A percentile compares a stretch with the other conserved stretches of the same genome.
These are phyloP conservation scores for Chlorella sorokiniana DNA, from an alignment of 139 green algal species.

Conservation along the genomic window DNA sequence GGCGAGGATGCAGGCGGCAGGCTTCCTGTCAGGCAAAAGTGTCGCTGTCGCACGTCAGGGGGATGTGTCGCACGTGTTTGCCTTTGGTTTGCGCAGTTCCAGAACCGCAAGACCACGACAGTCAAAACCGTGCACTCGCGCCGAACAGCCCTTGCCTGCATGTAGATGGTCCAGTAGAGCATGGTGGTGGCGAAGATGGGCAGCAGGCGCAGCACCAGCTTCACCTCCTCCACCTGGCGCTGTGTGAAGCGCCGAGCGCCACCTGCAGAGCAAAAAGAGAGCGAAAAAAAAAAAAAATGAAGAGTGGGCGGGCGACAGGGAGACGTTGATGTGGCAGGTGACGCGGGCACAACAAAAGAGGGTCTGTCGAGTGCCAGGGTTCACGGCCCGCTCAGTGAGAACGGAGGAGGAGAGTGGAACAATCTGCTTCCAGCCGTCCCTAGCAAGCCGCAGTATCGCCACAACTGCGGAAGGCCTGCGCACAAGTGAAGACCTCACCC, in stretches of 20 bases:
- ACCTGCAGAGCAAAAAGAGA: slow-evolving; percentile 7
- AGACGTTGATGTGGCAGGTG: too few relatives aligned
- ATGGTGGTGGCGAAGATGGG: slow-evolving; percentile 89
- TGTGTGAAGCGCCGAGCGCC: slow-evolving; percentile 45
- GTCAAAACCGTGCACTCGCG: not conserved
- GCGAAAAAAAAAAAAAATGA: not conserved
- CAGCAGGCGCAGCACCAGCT: slow-evolving; percentile 89
- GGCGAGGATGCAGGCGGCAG: not conserved
- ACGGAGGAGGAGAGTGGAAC: too few relatives aligned
- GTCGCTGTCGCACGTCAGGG: not conserved
- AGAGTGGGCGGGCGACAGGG: not conserved
- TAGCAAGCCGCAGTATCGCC: too few relatives aligned
- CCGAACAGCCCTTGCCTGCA: slow-evolving; percentile 46
- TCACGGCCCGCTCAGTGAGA: too few relatives aligned
- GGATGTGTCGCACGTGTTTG: too few relatives aligned
- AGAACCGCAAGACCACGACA: too few relatives aligned
- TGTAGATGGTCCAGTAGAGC: slow-evolving; percentile 94
- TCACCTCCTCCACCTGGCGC: slow-evolving; percentile 89
- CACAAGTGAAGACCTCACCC: slow-evolving; percentile 13
- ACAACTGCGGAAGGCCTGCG: too few relatives aligned
- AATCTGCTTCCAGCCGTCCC: too few relatives aligned
- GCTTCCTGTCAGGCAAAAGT: too few relatives aligned
- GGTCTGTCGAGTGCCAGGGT: too few relatives aligned
- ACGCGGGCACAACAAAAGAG: too few relatives aligned
- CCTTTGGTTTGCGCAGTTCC: too few relatives aligned